Base-by-base conservation (phyloP, 148 eudicot genomes). In the Vaccinium corymbosum region DNA sequence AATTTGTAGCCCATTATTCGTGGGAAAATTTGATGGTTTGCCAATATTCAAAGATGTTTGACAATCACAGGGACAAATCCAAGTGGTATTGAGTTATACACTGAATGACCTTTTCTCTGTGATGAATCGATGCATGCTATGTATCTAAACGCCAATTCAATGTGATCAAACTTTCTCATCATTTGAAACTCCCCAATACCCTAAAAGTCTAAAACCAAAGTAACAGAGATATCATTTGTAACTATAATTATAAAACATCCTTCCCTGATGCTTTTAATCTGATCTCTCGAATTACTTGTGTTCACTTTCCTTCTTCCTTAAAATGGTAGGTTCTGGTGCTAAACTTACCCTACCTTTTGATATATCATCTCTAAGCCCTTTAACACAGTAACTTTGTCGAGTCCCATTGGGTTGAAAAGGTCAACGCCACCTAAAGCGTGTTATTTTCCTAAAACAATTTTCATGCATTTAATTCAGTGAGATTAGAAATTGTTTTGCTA, bases 1-100 rank as follows among this genome's bases (percentile, higher is more conserved):
- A 22, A 62, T 81, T 48, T 64, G 53, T 62, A 42, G 57, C 57
- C 7, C 15, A 62, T 80, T 61, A 3, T 81, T 68, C 25, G 16
- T 9, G 11, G 27, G 7, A 66, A 49, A 81, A 27, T 51, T 81
- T 48, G 19, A 80, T 80, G 46, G 20, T 15, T 81, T 15, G 32
- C 8, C 50, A 81, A 27, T 81, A 29, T 22, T 11, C 19, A 51
- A 59, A 66, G 12, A 61, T 81, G 49, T 62, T 49, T 66, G 59
- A 81, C 19, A 25, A 3, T 59, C 50, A 57, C 46, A 9, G 2
- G 14, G 46, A 66, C 59, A 25, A 7, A 25, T 68, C 2, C 14
- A 25, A 32, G 46, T 80, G 52, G 53, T 59, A 46, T 80, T 79
- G 82, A 79, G 25, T 57, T 20, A 79, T 56, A 79, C 25, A 27